A percentile compares a stretch with the other conserved stretches of the same genome.
Evolutionary conservation across 495 filamentous ascomycete species (phyloP).

Genomic region (Cryomyces minteri): DNA sequence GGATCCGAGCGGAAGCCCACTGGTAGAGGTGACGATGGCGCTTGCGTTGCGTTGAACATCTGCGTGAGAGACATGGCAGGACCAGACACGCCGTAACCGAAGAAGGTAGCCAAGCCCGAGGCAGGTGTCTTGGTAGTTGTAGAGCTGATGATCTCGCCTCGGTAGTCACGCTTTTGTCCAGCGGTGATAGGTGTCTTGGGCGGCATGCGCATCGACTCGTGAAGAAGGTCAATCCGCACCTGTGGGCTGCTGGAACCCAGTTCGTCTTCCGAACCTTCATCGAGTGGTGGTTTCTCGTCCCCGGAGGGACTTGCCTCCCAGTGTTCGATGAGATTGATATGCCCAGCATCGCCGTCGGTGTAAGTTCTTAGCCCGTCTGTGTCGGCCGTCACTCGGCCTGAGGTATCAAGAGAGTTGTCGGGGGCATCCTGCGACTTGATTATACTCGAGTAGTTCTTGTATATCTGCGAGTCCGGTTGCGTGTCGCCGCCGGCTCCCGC

Average conservation of each 20-base stretch:
- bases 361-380: background rate
- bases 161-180: constrained; percentile 16
- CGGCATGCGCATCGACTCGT: constrained; percentile 10
- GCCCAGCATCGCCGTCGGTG: constrained; percentile 9
- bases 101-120: constrained; percentile 13
- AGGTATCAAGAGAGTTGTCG: background rate
- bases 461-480: constrained; percentile 21
- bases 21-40: constrained; percentile 18
- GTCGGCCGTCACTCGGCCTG: background rate
- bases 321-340: constrained; percentile 6
- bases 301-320: constrained; percentile 3
- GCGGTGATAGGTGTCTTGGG: constrained; percentile 18
- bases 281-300: background rate
- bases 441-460: constrained; percentile 13
- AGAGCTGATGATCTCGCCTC: constrained; percentile 18
- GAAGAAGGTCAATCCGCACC: background rate
- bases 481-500: constrained; percentile 16
- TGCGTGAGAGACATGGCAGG: constrained; percentile 19
- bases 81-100: constrained; percentile 4
- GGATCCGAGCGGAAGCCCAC: constrained; percentile 17
- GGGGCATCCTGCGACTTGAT: background rate
- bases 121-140: constrained; percentile 14
- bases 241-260: background rate
- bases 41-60: constrained; percentile 23
- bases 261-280: constrained; percentile 1